Evolutionary conservation across 805 yeast species (phyloP).

Genomic region (Candida koratica): DNA sequence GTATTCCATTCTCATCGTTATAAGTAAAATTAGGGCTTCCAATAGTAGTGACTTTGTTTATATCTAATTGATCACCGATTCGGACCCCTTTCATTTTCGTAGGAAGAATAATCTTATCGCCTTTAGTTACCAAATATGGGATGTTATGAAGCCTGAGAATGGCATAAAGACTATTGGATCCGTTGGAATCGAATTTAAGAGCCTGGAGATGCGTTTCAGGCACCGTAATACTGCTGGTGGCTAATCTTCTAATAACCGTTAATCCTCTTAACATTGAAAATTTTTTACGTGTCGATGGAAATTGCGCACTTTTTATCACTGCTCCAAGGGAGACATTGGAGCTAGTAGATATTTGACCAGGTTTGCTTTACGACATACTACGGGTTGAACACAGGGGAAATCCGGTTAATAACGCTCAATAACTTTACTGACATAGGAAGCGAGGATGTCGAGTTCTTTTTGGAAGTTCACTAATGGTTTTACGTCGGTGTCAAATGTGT

Average conservation of each 20-base stretch:
- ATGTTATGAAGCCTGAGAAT: slow-evolving; percentile 75
- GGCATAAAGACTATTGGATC: slow-evolving; percentile 62
- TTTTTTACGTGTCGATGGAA: slow-evolving; percentile 8
- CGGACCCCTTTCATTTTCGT: slow-evolving; percentile 69
- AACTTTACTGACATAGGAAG: too few relatives aligned
- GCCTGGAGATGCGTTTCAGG: slow-evolving; percentile 2
- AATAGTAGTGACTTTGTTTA: slow-evolving; percentile 72
- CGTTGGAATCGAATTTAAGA: slow-evolving; percentile 61
- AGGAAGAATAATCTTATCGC: slow-evolving; percentile 80
- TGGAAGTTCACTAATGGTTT: slow-evolving; percentile 48
- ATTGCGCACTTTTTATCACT: slow-evolving; percentile 4
- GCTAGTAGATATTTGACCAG: too few relatives aligned
- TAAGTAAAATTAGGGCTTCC: slow-evolving; percentile 77
- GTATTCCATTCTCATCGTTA: slow-evolving; percentile 24
- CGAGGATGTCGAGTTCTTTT: slow-evolving; percentile 48
- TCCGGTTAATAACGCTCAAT: too few relatives aligned
- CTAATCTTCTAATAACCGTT: slow-evolving; percentile 1
- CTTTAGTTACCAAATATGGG: slow-evolving; percentile 85
- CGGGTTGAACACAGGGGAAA: too few relatives aligned
- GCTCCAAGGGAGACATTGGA: slow-evolving; percentile 4
- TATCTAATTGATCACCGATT: slow-evolving; percentile 76
- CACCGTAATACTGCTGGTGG: neutral
- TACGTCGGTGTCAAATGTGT: slow-evolving; percentile 39
- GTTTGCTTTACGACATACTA: too few relatives aligned
- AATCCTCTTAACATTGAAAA: slow-evolving; percentile 2